Evolutionary conservation across 2,329 filamentous ascomycete species (phyloP).

Genomic region (Verticillium nonalfalfae): DNA sequence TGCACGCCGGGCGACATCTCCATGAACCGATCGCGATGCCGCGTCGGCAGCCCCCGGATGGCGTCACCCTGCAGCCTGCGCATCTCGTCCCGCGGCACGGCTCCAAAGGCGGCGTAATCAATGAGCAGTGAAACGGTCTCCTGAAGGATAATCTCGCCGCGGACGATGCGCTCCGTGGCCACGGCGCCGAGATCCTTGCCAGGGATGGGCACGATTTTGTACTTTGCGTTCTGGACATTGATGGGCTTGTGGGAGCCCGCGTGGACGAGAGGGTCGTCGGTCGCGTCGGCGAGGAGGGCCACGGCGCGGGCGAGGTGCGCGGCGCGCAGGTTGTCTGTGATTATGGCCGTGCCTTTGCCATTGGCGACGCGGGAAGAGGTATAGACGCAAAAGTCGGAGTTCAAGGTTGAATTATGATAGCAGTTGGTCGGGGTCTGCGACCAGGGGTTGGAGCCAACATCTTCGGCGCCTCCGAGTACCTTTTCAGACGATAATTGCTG

Average conservation of each 20-base stretch:
- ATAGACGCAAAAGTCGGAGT: constrained; percentile 24
- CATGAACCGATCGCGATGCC: constrained; percentile 23
- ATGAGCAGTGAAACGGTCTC: constrained; percentile 30
- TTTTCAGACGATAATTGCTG: not conserved
- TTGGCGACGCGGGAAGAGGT: constrained; percentile 24
- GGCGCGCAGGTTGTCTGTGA: constrained; percentile 27
- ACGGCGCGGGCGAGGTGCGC: constrained; percentile 17
- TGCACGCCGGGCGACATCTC: constrained; percentile 27
- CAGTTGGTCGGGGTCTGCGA: constrained; percentile 1
- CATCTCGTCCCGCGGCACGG: constrained; percentile 18
- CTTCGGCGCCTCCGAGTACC: not conserved
- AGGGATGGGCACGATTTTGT: constrained; percentile 26
- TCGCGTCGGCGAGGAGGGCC: constrained; percentile 12
- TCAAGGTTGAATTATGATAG: constrained; percentile 9
- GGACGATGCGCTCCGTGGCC: constrained; percentile 22
- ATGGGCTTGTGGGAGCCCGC: constrained; percentile 1
- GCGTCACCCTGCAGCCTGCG: constrained; percentile 22
- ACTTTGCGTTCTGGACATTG: constrained; percentile 13
- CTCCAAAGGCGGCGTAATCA: constrained; percentile 29
- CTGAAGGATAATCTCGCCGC: constrained; percentile 30
- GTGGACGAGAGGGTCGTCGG: not conserved
- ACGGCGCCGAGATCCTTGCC: constrained; percentile 39
- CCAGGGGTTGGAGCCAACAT: not conserved
- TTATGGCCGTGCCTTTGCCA: constrained; percentile 28
- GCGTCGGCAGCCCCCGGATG: constrained; percentile 20